phyloP scores from a whole-genome alignment of 306 rosid species.

The Ziziphus jujuba region DNA sequence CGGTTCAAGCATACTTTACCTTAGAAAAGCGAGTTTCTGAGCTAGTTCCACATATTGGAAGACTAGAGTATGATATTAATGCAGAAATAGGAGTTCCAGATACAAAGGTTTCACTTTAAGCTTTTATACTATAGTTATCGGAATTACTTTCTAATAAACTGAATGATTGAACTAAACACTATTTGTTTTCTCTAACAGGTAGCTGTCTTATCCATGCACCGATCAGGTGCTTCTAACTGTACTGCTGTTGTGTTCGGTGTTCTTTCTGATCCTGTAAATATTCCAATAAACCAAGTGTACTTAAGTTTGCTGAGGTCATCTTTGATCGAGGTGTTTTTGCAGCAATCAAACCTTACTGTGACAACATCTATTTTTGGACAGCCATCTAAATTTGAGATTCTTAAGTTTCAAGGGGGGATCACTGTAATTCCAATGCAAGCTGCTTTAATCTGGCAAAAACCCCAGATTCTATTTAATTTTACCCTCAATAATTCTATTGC shows the following conservation, averaged over 20 bases:
- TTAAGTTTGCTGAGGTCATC: slow-evolving; percentile 71
- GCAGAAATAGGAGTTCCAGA: slow-evolving; percentile 75
- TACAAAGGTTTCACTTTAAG: slow-evolving; percentile 55
- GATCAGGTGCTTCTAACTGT: slow-evolving; percentile 47
- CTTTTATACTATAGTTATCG: slow-evolving; percentile 23
- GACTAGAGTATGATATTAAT: slow-evolving; percentile 73
- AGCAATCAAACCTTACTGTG: slow-evolving; percentile 71
- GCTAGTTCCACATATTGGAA: slow-evolving; percentile 64
- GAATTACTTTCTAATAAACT: slow-evolving; percentile 11
- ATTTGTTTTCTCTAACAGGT: slow-evolving; percentile 51
- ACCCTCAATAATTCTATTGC: slow-evolving; percentile 71
- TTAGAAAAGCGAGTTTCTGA: slow-evolving; percentile 74
- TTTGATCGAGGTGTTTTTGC: slow-evolving; percentile 67
- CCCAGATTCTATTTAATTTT: slow-evolving; percentile 75
- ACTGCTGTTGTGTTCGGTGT: slow-evolving; percentile 75
- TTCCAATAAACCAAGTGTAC: slow-evolving; percentile 63
- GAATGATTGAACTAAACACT: slow-evolving; percentile 27
- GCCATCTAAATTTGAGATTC: slow-evolving; percentile 64
- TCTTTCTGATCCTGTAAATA: slow-evolving; percentile 66
- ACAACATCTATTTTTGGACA: slow-evolving; percentile 67
- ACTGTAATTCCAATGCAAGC: slow-evolving; percentile 69
- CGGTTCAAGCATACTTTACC: slow-evolving; percentile 73
- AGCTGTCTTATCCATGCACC: slow-evolving; percentile 73
- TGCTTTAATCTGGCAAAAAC: slow-evolving; percentile 63
- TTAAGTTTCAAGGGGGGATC: slow-evolving; percentile 74